These are phyloP conservation scores for Austroboletus niveus DNA, from an alignment of 1,284 basidiomycete genomes.

Conservation along the genomic window DNA sequence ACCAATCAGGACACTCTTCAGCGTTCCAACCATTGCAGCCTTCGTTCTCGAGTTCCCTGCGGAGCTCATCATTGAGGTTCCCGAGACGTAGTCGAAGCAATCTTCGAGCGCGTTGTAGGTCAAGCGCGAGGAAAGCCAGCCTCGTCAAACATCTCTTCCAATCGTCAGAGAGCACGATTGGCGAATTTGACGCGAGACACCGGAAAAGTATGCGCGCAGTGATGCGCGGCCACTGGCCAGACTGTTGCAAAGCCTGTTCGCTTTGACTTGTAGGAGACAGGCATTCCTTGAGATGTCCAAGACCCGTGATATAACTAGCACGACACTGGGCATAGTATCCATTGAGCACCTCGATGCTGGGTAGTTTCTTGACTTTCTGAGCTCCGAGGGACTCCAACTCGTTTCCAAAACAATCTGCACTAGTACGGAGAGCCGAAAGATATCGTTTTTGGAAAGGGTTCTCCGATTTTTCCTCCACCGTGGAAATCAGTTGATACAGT, in stretches of 20 bases:
- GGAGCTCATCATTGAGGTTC: constrained; percentile 26
- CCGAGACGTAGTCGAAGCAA: constrained; percentile 7
- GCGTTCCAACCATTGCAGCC: constrained; percentile 14
- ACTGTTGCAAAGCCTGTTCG: constrained; percentile 16
- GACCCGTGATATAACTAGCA: neutral
- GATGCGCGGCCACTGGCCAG: constrained; percentile 33
- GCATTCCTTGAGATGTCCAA: constrained; percentile 6
- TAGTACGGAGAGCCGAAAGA: neutral
- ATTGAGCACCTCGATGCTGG: constrained; percentile 9
- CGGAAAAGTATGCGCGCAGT: constrained; percentile 26
- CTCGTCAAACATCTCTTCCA: constrained; percentile 33
- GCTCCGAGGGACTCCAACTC: neutral
- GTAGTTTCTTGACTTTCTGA: neutral
- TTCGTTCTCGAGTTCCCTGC: constrained; percentile 33
- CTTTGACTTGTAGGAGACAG: neutral
- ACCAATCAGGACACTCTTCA: constrained; percentile 38
- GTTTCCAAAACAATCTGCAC: neutral
- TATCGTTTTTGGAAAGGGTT: neutral
- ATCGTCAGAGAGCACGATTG: neutral
- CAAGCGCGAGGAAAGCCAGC: constrained; percentile 29
- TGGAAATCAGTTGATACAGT: constrained; percentile 5
- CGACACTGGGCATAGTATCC: constrained; percentile 6
- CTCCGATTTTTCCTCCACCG: neutral
- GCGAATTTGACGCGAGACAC: constrained; percentile 20
- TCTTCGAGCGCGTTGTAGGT: constrained; percentile 33